phyloP scores from a whole-genome alignment of 805 yeast genomes.

The Wickerhamiella cacticola region DNA sequence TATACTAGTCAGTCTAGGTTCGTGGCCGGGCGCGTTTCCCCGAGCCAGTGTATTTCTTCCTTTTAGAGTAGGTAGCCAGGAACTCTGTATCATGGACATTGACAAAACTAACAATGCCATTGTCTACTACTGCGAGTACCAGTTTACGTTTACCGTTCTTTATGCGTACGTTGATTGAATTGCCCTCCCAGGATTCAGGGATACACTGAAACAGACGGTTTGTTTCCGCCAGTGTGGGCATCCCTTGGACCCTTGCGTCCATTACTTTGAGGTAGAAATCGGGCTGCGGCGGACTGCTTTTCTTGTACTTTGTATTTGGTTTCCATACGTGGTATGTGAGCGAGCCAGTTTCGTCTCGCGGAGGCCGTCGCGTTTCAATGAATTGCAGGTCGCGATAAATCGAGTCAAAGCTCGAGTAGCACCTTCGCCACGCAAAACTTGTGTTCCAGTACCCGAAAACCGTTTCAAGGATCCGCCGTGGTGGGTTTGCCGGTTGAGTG shows the following conservation, averaged over 20 bases:
- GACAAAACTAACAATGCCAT: slow-evolving; percentile 60
- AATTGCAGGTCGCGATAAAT: slow-evolving; percentile 18
- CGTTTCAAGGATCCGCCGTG: not conserved
- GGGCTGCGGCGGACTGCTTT: slow-evolving; percentile 53
- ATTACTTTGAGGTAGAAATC: slow-evolving; percentile 61
- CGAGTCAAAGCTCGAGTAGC: slow-evolving; percentile 15
- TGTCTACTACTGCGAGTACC: slow-evolving; percentile 59
- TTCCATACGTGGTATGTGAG: slow-evolving; percentile 70
- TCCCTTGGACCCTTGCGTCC: slow-evolving; percentile 29
- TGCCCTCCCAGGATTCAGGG: slow-evolving; percentile 28
- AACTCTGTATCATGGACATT: slow-evolving; percentile 25
- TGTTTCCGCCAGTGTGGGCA: slow-evolving; percentile 29
- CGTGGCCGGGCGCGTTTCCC: too few species aligned
- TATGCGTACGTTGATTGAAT: slow-evolving; percentile 31
- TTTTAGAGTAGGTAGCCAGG: too few species aligned
- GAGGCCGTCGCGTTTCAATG: slow-evolving; percentile 3
- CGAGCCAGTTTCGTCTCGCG: slow-evolving; percentile 13
- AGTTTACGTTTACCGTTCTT: slow-evolving; percentile 44
- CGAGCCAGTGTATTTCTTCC: too few species aligned
- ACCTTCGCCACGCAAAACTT: slow-evolving; percentile 20
- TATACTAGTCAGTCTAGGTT: too few species aligned
- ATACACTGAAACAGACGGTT: slow-evolving; percentile 26
- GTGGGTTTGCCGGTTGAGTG: not conserved
- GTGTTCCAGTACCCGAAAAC: slow-evolving; percentile 4
- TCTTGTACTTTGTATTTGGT: slow-evolving; percentile 56